Evolutionary conservation across 345 rosid species (phyloP).

Genomic region (Arabidopsis thaliana): DNA sequence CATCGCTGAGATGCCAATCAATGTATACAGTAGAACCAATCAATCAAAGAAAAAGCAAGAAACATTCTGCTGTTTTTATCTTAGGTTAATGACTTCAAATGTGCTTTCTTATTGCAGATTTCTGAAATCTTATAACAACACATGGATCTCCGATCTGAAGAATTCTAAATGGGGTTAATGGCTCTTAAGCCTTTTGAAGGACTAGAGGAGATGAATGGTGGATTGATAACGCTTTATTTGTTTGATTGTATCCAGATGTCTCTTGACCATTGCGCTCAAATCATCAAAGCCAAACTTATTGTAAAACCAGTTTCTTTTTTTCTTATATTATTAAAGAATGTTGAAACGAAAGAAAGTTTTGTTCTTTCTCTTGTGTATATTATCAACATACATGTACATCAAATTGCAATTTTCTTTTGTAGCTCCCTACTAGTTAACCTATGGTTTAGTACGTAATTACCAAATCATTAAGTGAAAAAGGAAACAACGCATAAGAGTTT

Average conservation of each 20-base stretch:
- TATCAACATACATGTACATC: slow-evolving; percentile 16
- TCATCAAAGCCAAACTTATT: slow-evolving; percentile 24
- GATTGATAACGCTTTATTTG: no score
- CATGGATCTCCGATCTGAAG: slow-evolving; percentile 2
- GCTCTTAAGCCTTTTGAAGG: neutral
- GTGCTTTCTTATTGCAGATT: slow-evolving; percentile 59
- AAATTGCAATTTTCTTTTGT: neutral
- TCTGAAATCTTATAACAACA: slow-evolving; percentile 73
- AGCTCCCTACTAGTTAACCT: neutral
- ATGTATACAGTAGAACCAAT: slow-evolving; percentile 50
- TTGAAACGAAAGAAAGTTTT: slow-evolving; percentile 18
- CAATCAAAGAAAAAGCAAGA: neutral
- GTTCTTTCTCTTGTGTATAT: slow-evolving; percentile 38
- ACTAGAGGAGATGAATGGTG: no score
- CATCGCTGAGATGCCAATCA: slow-evolving; percentile 93
- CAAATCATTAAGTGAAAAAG: no score
- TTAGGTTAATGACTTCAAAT: slow-evolving; percentile 17
- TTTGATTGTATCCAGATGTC: slow-evolving; percentile 5
- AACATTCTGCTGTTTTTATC: slow-evolving; percentile 10
- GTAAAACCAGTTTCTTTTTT: slow-evolving; percentile 37
- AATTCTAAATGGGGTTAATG: neutral
- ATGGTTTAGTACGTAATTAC: no score
- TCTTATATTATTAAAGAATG: slow-evolving; percentile 25
- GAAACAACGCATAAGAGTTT: no score
- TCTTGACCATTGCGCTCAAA: slow-evolving; percentile 22